Evolutionary conservation across 495 filamentous ascomycete species (phyloP), one percentile per base, ranked within the genome.

Genomic region (Pseudomonodictys pantanalensis): DNA sequence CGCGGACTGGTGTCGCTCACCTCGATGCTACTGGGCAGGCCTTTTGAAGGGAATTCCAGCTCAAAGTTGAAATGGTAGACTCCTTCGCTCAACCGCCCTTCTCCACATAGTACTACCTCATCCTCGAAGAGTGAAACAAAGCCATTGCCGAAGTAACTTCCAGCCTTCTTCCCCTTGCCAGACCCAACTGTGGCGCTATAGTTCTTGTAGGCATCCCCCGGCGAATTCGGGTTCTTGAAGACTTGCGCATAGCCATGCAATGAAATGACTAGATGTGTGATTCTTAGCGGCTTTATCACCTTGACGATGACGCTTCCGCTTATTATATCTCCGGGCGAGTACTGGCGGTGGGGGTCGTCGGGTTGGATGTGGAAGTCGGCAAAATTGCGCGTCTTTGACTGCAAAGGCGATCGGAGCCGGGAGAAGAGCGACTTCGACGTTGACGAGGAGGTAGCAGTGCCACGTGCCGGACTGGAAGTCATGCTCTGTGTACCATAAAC

Each of bases 1-100:
- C 22, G 41, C 23, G 52, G 41, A 23, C 29, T 42, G 41, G 44
- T 15, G 9, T 50, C 33, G 81, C 88, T 65, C 80, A 96, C 92
- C 75, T 93, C 91, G 66, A 98, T 90, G 72, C 92, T 96, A 72
- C 88, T 95, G 17, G 93, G 93, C 44, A 97, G 77, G 8, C 85
- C 81, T 64, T 87, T 85, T n/a, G 80, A 76, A 10, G 95, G 91
- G 54, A 88, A 81, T 29, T 86, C 77, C 68, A 96, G 81, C 69
- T 96, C 90, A 58, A 97, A 98, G 44, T 89, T 85, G 72, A 98
- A 98, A 66, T 93, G 88, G 69, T 96, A 98, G 47, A 88, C 79
- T 11, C 91, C 89, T 49, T 88, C 81, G 52, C 90, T 88, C 25
- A 97, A 78, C 63, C 88, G 83, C 3, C 93, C 92, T 55, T 97